A percentile compares a stretch with the other conserved stretches of the same genome.
Evolutionary conservation across 495 filamentous ascomycete species (phyloP).

Genomic region (Podospora appendiculata): DNA sequence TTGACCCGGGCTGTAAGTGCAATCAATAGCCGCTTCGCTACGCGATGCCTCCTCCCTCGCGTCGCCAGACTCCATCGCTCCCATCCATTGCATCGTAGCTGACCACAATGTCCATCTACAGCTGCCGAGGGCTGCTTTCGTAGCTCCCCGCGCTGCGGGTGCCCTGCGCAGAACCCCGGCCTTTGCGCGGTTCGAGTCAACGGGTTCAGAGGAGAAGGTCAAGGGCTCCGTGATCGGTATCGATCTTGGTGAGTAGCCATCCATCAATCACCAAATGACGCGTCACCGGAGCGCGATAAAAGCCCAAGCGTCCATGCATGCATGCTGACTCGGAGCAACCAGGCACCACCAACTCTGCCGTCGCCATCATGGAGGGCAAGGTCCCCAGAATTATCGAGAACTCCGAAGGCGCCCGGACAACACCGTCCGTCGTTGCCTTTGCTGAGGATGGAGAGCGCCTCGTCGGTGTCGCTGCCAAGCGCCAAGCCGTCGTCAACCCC

Average conservation of each 20-base stretch:
- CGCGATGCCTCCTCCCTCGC: not conserved
- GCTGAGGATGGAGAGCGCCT: constrained; percentile 94
- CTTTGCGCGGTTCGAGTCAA: constrained; percentile 67
- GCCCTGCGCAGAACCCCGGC: constrained; percentile 39
- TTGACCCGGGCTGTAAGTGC: constrained; percentile 59
- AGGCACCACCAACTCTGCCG: constrained; percentile 98
- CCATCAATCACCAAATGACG: too few relatives aligned
- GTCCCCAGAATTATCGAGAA: constrained; percentile 95
- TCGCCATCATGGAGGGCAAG: constrained; percentile 97
- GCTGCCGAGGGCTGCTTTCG: constrained; percentile 36
- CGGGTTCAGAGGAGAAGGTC: constrained; percentile 62
- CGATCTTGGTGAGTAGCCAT: constrained; percentile 75
- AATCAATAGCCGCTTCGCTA: constrained; percentile 6
- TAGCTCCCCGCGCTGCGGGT: constrained; percentile 54
- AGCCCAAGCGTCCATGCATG: constrained; percentile 16
- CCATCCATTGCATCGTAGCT: constrained; percentile 5
- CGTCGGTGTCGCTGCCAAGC: constrained; percentile 97
- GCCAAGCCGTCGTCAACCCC: constrained; percentile 97
- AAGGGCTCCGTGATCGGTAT: constrained; percentile 97
- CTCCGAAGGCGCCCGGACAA: constrained; percentile 80
- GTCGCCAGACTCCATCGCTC: constrained; percentile 2
- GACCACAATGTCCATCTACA: constrained; percentile 24
- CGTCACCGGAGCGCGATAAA: not conserved
- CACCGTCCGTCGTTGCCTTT: constrained; percentile 94
- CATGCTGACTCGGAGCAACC: too few relatives aligned